phyloP scores from a whole-genome alignment of 2,329 filamentous ascomycete genomes.

The Tolypocladium tundrense region DNA sequence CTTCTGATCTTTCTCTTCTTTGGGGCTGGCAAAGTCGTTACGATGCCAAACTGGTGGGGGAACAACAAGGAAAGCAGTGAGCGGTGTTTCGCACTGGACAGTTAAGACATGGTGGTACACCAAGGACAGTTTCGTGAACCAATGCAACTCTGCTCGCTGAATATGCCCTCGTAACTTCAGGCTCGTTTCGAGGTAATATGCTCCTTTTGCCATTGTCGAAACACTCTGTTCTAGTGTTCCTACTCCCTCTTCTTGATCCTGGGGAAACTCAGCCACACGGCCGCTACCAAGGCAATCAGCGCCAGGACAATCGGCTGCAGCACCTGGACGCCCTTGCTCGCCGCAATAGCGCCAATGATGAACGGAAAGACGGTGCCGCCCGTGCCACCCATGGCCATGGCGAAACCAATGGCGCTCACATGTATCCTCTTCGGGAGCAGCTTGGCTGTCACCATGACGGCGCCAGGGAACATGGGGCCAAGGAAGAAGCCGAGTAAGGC shows the following conservation, averaged over 20 bases:
- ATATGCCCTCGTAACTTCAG: too few relatives aligned
- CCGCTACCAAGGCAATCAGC: neutral
- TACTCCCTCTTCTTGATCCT: neutral
- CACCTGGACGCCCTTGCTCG: neutral
- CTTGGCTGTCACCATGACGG: slow-evolving; percentile 60
- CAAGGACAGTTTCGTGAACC: too few relatives aligned
- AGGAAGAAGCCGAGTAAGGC: slow-evolving; percentile 64
- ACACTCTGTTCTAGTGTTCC: neutral
- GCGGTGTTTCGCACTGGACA: slow-evolving; percentile 43
- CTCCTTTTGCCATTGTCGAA: too few relatives aligned
- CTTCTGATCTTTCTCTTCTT: slow-evolving; percentile 51
- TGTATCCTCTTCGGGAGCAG: slow-evolving; percentile 60
- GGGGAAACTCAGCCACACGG: neutral
- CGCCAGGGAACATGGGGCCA: slow-evolving; percentile 63
- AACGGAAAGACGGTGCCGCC: slow-evolving; percentile 52
- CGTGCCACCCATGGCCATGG: slow-evolving; percentile 59
- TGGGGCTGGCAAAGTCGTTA: slow-evolving; percentile 42
- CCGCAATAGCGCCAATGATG: neutral
- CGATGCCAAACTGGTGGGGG: slow-evolving; percentile 56
- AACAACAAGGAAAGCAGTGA: slow-evolving; percentile 45
- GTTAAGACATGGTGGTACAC: neutral
- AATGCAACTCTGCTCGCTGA: too few relatives aligned
- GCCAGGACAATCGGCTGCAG: neutral
- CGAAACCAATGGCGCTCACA: slow-evolving; percentile 63
- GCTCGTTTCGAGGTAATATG: too few relatives aligned